A percentile compares a stretch with the other conserved stretches of the same genome.
phyloP scores from a whole-genome alignment of 148 eudicot species.

The Euryodendron excelsum region DNA sequence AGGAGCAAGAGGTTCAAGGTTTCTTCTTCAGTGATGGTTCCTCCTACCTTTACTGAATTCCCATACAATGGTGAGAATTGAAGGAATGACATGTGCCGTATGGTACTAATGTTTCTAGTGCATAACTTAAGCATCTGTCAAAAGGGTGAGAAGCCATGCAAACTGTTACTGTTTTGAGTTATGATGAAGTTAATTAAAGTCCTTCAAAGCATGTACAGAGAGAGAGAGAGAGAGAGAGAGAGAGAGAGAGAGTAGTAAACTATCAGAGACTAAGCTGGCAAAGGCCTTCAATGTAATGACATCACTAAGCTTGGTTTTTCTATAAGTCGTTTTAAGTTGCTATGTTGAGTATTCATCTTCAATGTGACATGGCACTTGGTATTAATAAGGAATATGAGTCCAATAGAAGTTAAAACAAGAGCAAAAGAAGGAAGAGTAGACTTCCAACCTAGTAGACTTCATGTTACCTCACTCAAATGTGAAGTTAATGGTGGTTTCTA shows the following conservation, averaged over 20 bases:
- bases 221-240: background rate
- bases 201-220: background rate
- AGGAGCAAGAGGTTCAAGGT: constrained; percentile 58
- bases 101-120: background rate
- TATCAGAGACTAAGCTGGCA: background rate
- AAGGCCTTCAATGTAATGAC: background rate
- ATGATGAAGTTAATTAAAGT: background rate
- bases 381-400: too few relatives aligned
- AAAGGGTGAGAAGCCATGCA: constrained; percentile 1
- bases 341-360: too few relatives aligned
- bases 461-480: too few relatives aligned
- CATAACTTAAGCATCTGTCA: too few relatives aligned
- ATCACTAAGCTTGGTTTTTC: background rate
- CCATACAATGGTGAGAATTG: constrained; percentile 3
- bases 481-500: too few relatives aligned
- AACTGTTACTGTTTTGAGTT: background rate
- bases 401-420: too few relatives aligned
- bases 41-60: constrained; percentile 37
- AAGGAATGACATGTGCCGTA: too few relatives aligned
- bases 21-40: constrained; percentile 49
- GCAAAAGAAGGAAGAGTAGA: too few relatives aligned
- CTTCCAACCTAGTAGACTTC: too few relatives aligned
- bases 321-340: too few relatives aligned
- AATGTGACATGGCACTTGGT: too few relatives aligned
- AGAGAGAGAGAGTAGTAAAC: too few relatives aligned